phyloP scores from a whole-genome alignment of 1,139 yeast genomes.

The Zhuliangozyma parablackwelliae region DNA sequence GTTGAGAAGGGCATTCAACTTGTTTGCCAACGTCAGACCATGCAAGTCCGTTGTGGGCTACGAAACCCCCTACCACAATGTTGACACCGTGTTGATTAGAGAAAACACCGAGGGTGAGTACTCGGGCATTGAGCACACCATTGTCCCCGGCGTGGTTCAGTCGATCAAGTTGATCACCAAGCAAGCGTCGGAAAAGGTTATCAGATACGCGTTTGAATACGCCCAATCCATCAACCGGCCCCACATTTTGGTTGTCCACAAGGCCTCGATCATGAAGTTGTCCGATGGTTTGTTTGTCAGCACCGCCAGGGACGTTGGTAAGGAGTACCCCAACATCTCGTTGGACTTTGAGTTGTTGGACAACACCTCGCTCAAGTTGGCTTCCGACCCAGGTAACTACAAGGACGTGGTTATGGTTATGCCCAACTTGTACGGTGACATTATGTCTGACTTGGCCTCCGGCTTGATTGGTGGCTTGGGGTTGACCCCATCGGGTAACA shows the following conservation, averaged over 20 bases:
- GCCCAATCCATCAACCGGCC: conserved; percentile 87
- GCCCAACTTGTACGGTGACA: conserved; percentile 99
- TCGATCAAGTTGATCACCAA: conserved; percentile 95
- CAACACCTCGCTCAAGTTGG: conserved; percentile 88
- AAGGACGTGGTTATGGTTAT: conserved; percentile 86
- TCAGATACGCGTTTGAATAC: conserved; percentile 94
- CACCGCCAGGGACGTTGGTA: conserved; percentile 83
- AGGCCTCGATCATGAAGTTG: conserved; percentile 96
- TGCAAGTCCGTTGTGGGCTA: conserved; percentile 91
- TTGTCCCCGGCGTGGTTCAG: conserved; percentile 97
- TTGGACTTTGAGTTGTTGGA: conserved; percentile 86
- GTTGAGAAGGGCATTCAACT: conserved; percentile 91
- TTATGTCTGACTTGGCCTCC: conserved; percentile 93
- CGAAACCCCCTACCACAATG: conserved; percentile 91
- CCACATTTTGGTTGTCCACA: conserved; percentile 92
- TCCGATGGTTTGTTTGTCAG: conserved; percentile 95
- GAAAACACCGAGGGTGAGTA: conserved; percentile 99
- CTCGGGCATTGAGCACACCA: conserved; percentile 97
- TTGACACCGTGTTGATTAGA: conserved; percentile 93
- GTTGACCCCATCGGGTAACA: conserved; percentile 97
- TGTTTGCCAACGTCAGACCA: conserved; percentile 97
- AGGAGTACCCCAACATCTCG: conserved; percentile 87
- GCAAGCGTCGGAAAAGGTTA: conserved; percentile 93
- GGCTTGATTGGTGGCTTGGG: conserved; percentile 99
- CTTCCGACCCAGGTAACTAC: conserved; percentile 84